Evolutionary conservation across 139 green algal genomes (phyloP).

Genomic region (Chlamydomonas sp.): DNA sequence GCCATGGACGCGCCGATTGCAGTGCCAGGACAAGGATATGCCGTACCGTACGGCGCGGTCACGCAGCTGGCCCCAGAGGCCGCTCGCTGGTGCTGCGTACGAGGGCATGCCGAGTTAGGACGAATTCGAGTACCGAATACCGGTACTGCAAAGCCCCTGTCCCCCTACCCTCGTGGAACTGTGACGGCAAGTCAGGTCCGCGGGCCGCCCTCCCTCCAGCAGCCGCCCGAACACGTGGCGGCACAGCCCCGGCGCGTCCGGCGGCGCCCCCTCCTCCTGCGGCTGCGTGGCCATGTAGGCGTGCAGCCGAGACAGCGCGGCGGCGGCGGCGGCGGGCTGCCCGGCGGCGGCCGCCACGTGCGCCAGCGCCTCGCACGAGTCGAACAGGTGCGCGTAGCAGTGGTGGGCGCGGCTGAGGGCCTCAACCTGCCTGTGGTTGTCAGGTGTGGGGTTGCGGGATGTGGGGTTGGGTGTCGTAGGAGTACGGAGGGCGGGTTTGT

Average conservation of each 20-base stretch:
- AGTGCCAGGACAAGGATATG: too few relatives aligned
- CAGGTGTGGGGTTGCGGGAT: background rate
- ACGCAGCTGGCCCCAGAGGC: too few relatives aligned
- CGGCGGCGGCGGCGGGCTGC: background rate
- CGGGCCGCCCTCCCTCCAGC: conserved; percentile 31
- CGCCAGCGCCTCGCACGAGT: conserved; percentile 28
- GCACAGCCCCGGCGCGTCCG: background rate
- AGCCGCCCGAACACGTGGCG: conserved; percentile 42
- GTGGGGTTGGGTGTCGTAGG: background rate
- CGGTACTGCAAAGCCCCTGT: too few relatives aligned
- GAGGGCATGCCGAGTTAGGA: too few relatives aligned
- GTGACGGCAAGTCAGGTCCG: conserved; percentile 45
- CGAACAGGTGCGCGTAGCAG: conserved; percentile 51
- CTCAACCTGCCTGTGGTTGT: conserved; percentile 32
- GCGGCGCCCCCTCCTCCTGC: conserved; percentile 29
- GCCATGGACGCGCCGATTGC: too few relatives aligned
- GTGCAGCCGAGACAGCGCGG: conserved; percentile 29
- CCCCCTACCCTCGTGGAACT: conserved; percentile 36
- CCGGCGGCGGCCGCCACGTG: background rate
- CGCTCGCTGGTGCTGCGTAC: too few relatives aligned
- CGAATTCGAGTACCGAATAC: too few relatives aligned
- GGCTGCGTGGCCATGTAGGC: conserved; percentile 42
- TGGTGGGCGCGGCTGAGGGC: conserved; percentile 49
- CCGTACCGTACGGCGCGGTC: too few relatives aligned
- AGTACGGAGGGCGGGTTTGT: too few relatives aligned